Conservation (phyloP, 2,329 filamentous ascomycete genomes). For the Claviceps spartinae region DNA sequence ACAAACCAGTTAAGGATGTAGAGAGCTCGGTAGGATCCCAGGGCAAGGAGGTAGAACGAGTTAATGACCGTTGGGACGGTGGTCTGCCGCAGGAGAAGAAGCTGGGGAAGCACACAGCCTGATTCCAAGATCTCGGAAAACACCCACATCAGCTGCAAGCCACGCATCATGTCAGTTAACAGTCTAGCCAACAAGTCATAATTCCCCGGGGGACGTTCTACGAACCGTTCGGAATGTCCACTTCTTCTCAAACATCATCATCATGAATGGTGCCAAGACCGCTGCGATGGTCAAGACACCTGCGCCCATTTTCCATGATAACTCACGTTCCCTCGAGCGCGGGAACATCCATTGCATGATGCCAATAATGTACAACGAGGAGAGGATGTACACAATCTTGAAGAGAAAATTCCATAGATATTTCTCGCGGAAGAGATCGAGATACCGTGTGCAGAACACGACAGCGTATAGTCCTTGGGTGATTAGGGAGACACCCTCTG, state of each 20-base stretch:
- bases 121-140: slow-evolving; percentile 91
- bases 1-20: slow-evolving; percentile 89
- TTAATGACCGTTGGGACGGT: slow-evolving; percentile 91
- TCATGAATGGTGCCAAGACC: slow-evolving; percentile 56
- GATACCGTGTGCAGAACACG: slow-evolving; percentile 78
- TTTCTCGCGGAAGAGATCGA: slow-evolving; percentile 56
- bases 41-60: slow-evolving; percentile 82
- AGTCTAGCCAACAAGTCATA: background rate
- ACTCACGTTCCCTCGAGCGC: slow-evolving; percentile 77
- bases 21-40: slow-evolving; percentile 76
- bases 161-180: slow-evolving; percentile 1
- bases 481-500: slow-evolving; percentile 84
- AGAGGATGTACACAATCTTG: slow-evolving; percentile 79
- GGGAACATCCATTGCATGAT: slow-evolving; percentile 80
- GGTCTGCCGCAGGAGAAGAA: slow-evolving; percentile 86
- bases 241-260: slow-evolving; percentile 47
- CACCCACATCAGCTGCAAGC: slow-evolving; percentile 58
- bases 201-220: background rate
- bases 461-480: slow-evolving; percentile 77
- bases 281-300: slow-evolving; percentile 53
- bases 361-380: slow-evolving; percentile 73
- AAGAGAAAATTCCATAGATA: slow-evolving; percentile 61
- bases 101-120: slow-evolving; percentile 78
- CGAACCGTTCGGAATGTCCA: slow-evolving; percentile 39
- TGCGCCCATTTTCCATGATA: slow-evolving; percentile 82